A percentile compares a stretch with the other conserved stretches of the same genome.
phyloP scores from a whole-genome alignment of 179 eudicot species.

The Nepenthes alata region DNA sequence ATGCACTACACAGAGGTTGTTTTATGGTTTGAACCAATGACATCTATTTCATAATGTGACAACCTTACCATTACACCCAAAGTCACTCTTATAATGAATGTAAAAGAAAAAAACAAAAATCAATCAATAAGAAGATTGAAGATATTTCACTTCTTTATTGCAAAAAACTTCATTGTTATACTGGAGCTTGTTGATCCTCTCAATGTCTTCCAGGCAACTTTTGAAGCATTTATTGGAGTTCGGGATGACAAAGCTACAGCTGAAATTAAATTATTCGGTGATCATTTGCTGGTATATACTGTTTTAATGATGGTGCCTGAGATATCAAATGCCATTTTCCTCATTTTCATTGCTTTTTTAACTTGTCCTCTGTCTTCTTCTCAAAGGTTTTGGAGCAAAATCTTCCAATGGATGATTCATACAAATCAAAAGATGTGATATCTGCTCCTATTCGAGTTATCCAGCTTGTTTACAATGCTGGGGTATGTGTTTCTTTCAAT shows the following conservation, averaged over 20 bases:
- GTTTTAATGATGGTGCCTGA: neutral
- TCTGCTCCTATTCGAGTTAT: conserved; percentile 96
- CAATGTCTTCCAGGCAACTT: conserved; percentile 55
- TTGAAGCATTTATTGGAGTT: conserved; percentile 86
- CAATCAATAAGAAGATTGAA: neutral
- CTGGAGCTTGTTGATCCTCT: conserved; percentile 1
- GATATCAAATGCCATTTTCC: neutral
- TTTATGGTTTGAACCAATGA: too few species aligned
- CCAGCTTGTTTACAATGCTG: conserved; percentile 81
- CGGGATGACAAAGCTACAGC: conserved; percentile 81
- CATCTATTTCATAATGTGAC: too few species aligned
- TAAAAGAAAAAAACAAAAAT: too few species aligned
- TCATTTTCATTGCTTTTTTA: neutral
- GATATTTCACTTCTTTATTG: neutral
- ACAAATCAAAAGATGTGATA: conserved; percentile 63
- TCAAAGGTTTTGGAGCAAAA: conserved; percentile 78
- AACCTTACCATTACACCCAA: too few species aligned
- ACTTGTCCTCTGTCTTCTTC: conserved; percentile 1
- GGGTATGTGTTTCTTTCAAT: conserved; percentile 41
- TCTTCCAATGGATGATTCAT: conserved; percentile 76
- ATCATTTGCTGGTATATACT: conserved; percentile 57
- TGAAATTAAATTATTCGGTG: conserved; percentile 74
- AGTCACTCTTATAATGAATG: too few species aligned
- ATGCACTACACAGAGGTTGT: too few species aligned
- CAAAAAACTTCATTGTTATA: neutral